Evolutionary conservation across 2,329 filamentous ascomycete genomes (phyloP).

Genomic region (Colletotrichum sojae): DNA sequence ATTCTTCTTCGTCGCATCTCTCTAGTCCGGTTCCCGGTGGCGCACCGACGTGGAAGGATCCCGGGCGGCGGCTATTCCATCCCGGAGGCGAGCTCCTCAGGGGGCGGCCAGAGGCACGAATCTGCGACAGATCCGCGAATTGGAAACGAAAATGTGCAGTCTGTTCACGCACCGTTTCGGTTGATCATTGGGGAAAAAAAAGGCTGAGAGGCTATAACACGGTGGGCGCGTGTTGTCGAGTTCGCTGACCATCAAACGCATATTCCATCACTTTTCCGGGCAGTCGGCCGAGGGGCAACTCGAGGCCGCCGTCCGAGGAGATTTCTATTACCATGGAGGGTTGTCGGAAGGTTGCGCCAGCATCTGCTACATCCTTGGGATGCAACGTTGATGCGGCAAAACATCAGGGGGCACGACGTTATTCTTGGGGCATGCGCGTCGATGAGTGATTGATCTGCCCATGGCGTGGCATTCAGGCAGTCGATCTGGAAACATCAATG

Average conservation of each 20-base stretch:
- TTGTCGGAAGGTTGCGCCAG: neutral
- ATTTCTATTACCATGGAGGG: too few species aligned
- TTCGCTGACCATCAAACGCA: neutral
- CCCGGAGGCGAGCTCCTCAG: constrained; percentile 5
- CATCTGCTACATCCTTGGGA: neutral
- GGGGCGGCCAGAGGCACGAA: constrained; percentile 20
- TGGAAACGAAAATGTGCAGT: constrained; percentile 38
- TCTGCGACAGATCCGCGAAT: constrained; percentile 40
- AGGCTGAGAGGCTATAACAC: constrained; percentile 1
- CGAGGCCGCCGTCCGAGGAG: constrained; percentile 4
- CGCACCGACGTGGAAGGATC: constrained; percentile 7
- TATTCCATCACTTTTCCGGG: neutral
- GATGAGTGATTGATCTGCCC: constrained; percentile 11
- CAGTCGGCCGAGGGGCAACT: constrained; percentile 6
- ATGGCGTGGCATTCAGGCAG: constrained; percentile 3
- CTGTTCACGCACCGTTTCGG: constrained; percentile 34
- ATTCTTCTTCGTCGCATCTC: constrained; percentile 11
- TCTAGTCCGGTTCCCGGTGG: neutral
- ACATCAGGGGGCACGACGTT: neutral
- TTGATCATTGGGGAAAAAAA: constrained; percentile 6
- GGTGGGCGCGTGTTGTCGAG: neutral
- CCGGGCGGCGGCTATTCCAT: constrained; percentile 22
- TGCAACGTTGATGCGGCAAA: neutral
- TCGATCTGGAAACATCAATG: constrained; percentile 33
- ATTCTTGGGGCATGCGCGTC: constrained; percentile 14